Evolutionary conservation across 345 rosid species (phyloP).

Genomic region (Linum tenue): DNA sequence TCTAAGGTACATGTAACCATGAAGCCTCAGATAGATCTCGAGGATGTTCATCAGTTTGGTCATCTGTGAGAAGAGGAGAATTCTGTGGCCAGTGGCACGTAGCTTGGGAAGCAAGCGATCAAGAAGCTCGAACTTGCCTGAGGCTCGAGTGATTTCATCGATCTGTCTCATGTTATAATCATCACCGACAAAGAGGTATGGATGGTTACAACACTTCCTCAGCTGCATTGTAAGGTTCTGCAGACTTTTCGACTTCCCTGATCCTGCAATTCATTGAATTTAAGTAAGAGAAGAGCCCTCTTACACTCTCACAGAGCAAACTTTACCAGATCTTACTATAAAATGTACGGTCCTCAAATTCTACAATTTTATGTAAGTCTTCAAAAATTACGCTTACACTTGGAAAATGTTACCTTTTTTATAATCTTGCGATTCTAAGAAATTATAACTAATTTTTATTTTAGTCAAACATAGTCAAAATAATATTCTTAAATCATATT

Average conservation of each 20-base stretch:
- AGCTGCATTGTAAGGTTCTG: conserved; percentile 95
- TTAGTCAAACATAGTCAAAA: too few species aligned
- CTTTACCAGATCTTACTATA: too few species aligned
- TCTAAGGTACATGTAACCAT: conserved; percentile 74
- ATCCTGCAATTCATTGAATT: conserved; percentile 34
- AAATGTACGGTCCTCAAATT: too few species aligned
- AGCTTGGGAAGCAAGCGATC: conserved; percentile 95
- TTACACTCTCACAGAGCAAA: too few species aligned
- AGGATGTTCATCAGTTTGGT: conserved; percentile 92
- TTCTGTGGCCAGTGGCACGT: conserved; percentile 70
- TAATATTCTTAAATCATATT: too few species aligned
- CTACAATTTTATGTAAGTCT: too few species aligned
- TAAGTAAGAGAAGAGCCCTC: not conserved
- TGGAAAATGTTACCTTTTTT: too few species aligned
- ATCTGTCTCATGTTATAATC: conserved; percentile 66
- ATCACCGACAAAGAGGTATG: conserved; percentile 79
- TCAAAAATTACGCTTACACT: too few species aligned
- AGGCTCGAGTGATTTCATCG: conserved; percentile 83
- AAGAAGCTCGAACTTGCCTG: conserved; percentile 96
- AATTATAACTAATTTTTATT: too few species aligned
- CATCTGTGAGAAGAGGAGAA: conserved; percentile 96
- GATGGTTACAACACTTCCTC: conserved; percentile 99
- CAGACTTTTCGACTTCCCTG: conserved; percentile 79
- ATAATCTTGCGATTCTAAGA: too few species aligned
- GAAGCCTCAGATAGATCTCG: conserved; percentile 70